Evolutionary conservation across 2,329 filamentous ascomycete species (phyloP).

Genomic region (Alternaria hordeiaustralica): DNA sequence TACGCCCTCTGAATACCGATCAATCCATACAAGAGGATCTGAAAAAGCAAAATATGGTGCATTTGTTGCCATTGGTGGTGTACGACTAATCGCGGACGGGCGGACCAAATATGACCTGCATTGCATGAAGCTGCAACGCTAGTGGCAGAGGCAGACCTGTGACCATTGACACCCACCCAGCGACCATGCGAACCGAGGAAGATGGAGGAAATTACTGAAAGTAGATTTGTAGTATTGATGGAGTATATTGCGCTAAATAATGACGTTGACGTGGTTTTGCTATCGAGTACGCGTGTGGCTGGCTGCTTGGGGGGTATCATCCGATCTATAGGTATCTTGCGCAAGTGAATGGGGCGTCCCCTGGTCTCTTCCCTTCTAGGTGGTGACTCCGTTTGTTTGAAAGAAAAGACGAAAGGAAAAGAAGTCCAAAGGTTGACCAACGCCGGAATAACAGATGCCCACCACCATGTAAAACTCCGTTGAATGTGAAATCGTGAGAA

Average conservation of each 20-base stretch:
- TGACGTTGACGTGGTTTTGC: background rate
- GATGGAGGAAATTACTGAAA: background rate
- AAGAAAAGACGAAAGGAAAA: background rate
- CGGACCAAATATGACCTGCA: slow-evolving; percentile 1
- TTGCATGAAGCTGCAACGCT: slow-evolving; percentile 2
- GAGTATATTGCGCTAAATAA: background rate
- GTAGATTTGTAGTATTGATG: background rate
- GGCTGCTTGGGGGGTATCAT: slow-evolving; percentile 16
- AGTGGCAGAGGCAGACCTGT: background rate
- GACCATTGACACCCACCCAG: background rate
- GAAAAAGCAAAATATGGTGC: background rate
- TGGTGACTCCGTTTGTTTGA: background rate
- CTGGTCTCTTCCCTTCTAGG: background rate
- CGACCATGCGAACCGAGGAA: background rate
- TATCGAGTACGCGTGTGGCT: background rate
- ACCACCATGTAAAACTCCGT: background rate
- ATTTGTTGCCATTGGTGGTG: background rate
- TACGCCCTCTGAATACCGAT: background rate
- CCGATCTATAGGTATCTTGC: slow-evolving; percentile 16
- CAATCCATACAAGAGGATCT: background rate
- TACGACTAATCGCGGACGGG: background rate
- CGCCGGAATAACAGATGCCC: background rate
- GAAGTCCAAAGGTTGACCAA: background rate
- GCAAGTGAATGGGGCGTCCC: background rate
- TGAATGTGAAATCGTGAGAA: background rate